Evolutionary conservation across 805 yeast species (phyloP), one percentile per base, ranked within the genome.

Genomic region (baker's yeast (Saccharomyces cerevisiae)): DNA sequence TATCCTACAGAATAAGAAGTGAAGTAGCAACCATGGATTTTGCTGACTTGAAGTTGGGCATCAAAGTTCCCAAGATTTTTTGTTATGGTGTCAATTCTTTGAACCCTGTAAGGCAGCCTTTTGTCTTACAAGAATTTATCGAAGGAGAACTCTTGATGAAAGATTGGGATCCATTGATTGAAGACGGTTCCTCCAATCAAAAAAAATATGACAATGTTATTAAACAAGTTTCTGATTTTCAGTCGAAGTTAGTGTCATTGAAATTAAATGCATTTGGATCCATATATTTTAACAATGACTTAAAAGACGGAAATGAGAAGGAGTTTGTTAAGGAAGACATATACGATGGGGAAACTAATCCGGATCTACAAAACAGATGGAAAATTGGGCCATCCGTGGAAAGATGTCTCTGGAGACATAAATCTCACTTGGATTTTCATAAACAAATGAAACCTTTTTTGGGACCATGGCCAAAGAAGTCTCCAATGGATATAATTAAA

Each of bases 21-120:
- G 99, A 92, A 70, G 97, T 84, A 52, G 99, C 99, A 22, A 92
- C 98, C 0, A 75, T 88, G 76, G 98, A 92, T 70, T 94, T 87
- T 69, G 76, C 85, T 53, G 69, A 76, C 36, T 70, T 79, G 59
- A 88, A 89, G 66, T 71, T 87, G 53, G 82, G 82, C 0, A 69
- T 86, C 50, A 77, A 79, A 26, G 87, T 87, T 47, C 97, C 97
- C 46, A 82, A 80, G 61, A 87, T 88, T 11, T 73, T 82, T 53
- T 76, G 80, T 65, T 87, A 82, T 64, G 89, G 89, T 55, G 75
- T 80, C 29, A 78, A 80, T 48, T 70, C 75, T 24, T 70, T 79
- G 48, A 92, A 91, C 67, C 77, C 82, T 13, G 65, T 91, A 32
- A 80, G 82, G 51, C 70, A 83, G 31, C 96, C 96, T 43, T 92